Conservation (phyloP, 805 yeast species). For the Millerago galiae region DNA sequence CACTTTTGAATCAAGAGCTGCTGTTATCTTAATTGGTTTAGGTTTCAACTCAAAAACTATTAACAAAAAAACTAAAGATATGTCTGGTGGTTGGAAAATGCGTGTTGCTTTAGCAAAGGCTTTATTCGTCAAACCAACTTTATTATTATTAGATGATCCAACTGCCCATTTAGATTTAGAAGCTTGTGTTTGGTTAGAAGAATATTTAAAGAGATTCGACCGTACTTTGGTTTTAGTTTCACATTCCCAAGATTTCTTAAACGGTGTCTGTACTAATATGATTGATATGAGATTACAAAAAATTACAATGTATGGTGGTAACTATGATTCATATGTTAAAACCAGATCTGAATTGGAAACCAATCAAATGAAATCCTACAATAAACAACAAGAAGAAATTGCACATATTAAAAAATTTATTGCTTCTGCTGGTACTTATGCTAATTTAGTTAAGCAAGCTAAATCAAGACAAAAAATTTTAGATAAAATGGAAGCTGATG, state of each 20-base stretch:
- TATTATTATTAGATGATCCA: constrained; percentile 93
- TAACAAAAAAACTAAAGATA: constrained; percentile 90
- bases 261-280: constrained; percentile 98
- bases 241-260: constrained; percentile 98
- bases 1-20: constrained; percentile 95
- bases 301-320: constrained; percentile 86
- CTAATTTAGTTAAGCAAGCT: constrained; percentile 97
- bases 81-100: constrained; percentile 99
- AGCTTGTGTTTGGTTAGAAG: constrained; percentile 99
- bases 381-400: constrained; percentile 97
- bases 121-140: constrained; percentile 93
- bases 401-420: constrained; percentile 97
- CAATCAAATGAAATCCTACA: constrained; percentile 96
- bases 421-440: constrained; percentile 99
- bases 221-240: constrained; percentile 90
- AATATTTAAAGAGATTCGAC: constrained; percentile 90
- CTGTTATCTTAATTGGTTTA: constrained; percentile 91
- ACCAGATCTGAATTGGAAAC: constrained; percentile 91
- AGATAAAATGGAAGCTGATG: constrained; percentile 99
- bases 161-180: constrained; percentile 99
- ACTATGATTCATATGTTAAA: constrained; percentile 94
- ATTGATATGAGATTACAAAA: constrained; percentile 89
- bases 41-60: constrained; percentile 89
- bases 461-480: constrained; percentile 98
- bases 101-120: constrained; percentile 98